Evolutionary conservation across 768 basidiomycete species (phyloP).

Genomic region (Lactarius sanguifluus): DNA sequence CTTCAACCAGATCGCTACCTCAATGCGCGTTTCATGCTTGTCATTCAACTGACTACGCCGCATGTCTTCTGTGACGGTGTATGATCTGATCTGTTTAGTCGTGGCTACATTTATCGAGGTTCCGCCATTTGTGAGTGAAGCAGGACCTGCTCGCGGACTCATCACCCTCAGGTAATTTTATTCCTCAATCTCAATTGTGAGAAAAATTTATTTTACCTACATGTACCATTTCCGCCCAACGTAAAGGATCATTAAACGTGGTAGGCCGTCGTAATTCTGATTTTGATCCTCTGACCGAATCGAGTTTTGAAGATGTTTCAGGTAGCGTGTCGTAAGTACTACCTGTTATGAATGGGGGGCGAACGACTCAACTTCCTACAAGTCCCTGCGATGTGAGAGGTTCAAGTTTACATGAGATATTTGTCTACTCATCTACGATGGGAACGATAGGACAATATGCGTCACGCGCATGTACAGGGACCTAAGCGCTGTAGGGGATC

Average conservation of each 20-base stretch:
- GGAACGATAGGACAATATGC: conserved; percentile 19
- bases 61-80: conserved; percentile 6
- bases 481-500: conserved; percentile 5
- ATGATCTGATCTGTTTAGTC: conserved; percentile 23
- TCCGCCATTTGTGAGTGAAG: conserved; percentile 18
- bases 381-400: conserved; percentile 19
- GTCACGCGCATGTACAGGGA: conserved; percentile 21
- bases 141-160: neutral
- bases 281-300: neutral
- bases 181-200: conserved; percentile 15
- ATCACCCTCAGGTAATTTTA: conserved; percentile 14
- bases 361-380: neutral
- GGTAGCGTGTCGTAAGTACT: conserved; percentile 14
- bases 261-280: conserved; percentile 3
- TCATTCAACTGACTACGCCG: neutral
- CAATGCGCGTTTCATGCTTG: neutral
- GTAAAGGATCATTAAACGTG: conserved; percentile 9
- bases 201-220: neutral
- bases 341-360: neutral
- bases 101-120: conserved; percentile 20
- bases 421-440: neutral
- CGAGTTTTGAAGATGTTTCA: conserved; percentile 16
- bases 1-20: conserved; percentile 19
- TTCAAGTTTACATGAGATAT: neutral
- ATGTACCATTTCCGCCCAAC: neutral